A percentile compares a stretch with the other conserved stretches of the same genome.
These are phyloP conservation scores for Pseudogymnoascus destructans DNA, from an alignment of 2,329 filamentous ascomycete genomes.

Conservation along the genomic window DNA sequence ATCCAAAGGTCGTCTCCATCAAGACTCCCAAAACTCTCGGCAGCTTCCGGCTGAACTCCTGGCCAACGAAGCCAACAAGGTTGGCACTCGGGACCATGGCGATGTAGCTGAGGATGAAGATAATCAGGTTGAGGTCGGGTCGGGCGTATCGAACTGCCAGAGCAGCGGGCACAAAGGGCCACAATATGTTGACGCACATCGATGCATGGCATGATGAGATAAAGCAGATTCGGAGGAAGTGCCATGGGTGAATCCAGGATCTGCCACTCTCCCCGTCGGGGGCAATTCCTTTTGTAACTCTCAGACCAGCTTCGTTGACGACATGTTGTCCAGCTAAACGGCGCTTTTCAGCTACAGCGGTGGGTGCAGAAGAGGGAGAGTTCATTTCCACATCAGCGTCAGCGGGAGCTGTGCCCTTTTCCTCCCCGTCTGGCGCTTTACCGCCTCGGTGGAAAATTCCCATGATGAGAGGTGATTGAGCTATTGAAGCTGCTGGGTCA, in stretches of 20 bases:
- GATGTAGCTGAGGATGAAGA: constrained; percentile 60
- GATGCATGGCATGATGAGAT: constrained; percentile 51
- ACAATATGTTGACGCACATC: constrained; percentile 54
- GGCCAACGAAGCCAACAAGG: constrained; percentile 59
- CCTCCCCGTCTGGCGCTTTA: not conserved
- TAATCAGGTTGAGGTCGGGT: constrained; percentile 44
- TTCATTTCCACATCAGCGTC: not conserved
- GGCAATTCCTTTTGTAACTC: constrained; percentile 27
- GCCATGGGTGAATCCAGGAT: constrained; percentile 46
- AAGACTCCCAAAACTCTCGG: constrained; percentile 59
- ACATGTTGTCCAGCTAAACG: not conserved
- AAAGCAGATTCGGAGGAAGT: constrained; percentile 52
- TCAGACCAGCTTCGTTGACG: constrained; percentile 23
- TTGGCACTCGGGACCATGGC: constrained; percentile 70
- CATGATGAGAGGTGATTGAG: not conserved
- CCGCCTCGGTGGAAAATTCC: not conserved
- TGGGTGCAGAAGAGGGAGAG: not conserved
- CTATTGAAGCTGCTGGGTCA: not conserved
- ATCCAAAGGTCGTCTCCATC: constrained; percentile 51
- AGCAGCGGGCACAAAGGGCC: constrained; percentile 61
- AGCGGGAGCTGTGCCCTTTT: not conserved
- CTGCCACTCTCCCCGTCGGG: constrained; percentile 56
- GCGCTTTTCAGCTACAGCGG: not conserved
- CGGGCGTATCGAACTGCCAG: constrained; percentile 48
- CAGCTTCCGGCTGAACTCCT: constrained; percentile 60